Evolutionary conservation across 257 asterid species (phyloP).

Genomic region (Orobanche coerulescens): DNA sequence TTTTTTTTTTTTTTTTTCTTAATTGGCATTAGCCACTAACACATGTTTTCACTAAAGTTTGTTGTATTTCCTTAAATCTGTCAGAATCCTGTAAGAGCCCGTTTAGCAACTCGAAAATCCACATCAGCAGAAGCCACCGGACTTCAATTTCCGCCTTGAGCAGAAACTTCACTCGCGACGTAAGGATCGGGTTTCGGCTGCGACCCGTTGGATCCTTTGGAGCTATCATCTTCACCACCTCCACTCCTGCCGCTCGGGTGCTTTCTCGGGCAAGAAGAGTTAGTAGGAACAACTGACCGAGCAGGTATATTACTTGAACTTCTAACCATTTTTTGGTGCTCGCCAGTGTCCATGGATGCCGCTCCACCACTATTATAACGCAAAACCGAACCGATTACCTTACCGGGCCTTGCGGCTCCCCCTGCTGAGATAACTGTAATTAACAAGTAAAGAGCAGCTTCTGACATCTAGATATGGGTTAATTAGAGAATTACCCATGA

Average conservation of each 20-base stretch:
- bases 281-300: constrained; percentile 50
- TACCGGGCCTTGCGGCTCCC: constrained; percentile 60
- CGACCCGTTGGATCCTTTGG: constrained; percentile 31
- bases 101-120: background rate
- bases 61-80: too few relatives aligned
- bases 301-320: constrained; percentile 48
- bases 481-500: background rate
- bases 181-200: constrained; percentile 36
- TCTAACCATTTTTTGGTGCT: constrained; percentile 47
- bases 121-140: constrained; percentile 18
- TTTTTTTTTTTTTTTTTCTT: too few relatives aligned
- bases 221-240: background rate
- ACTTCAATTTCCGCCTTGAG: constrained; percentile 33
- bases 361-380: constrained; percentile 53
- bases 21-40: background rate
- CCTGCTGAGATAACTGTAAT: constrained; percentile 41
- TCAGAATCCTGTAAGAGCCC: too few relatives aligned
- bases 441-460: background rate
- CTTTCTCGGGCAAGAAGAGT: constrained; percentile 43
- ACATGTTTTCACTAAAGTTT: too few relatives aligned
- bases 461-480: background rate
- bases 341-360: constrained; percentile 26
- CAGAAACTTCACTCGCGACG: constrained; percentile 36
- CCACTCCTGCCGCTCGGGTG: constrained; percentile 27
- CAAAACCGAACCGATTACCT: constrained; percentile 49